phyloP scores from a whole-genome alignment of 2,329 filamentous ascomycete genomes.

The Myrmaecium sp. region DNA sequence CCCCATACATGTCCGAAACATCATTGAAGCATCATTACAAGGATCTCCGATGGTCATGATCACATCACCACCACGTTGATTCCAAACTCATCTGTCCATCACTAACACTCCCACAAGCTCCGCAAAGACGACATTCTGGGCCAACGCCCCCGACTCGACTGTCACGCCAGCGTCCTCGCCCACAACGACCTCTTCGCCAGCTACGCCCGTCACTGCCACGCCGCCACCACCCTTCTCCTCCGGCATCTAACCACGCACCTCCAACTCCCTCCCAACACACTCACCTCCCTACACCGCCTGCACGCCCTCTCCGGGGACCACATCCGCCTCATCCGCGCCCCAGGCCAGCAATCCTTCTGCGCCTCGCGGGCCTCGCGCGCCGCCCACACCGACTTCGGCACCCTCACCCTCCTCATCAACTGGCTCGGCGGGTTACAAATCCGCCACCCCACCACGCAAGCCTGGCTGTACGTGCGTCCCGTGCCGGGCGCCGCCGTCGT shows the following conservation, averaged over 20 bases:
- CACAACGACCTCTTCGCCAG: constrained; percentile 21
- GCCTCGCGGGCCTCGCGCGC: constrained; percentile 34
- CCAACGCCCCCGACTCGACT: constrained; percentile 21
- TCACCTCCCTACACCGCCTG: constrained; percentile 31
- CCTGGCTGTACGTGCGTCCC: constrained; percentile 37
- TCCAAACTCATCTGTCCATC: background rate
- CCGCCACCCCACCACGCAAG: constrained; percentile 6
- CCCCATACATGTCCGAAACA: too few relatives aligned
- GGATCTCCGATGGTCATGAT: too few relatives aligned
- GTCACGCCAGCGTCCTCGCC: constrained; percentile 23
- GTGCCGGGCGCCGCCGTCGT: constrained; percentile 30
- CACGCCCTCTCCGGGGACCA: constrained; percentile 30
- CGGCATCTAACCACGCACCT: constrained; percentile 28
- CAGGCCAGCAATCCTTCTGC: constrained; percentile 30
- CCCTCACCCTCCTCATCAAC: constrained; percentile 39
- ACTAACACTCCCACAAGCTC: constrained; percentile 13
- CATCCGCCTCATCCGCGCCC: constrained; percentile 35
- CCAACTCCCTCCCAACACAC: constrained; percentile 22
- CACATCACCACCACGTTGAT: too few relatives aligned
- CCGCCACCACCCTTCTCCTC: constrained; percentile 28
- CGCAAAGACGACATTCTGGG: constrained; percentile 36
- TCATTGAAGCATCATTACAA: background rate
- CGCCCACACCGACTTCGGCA: constrained; percentile 41
- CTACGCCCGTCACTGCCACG: constrained; percentile 30
- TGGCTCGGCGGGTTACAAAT: constrained; percentile 38